Base-by-base conservation (phyloP, 1,284 basidiomycete genomes). In the Pyrrhoderma lamaoense region DNA sequence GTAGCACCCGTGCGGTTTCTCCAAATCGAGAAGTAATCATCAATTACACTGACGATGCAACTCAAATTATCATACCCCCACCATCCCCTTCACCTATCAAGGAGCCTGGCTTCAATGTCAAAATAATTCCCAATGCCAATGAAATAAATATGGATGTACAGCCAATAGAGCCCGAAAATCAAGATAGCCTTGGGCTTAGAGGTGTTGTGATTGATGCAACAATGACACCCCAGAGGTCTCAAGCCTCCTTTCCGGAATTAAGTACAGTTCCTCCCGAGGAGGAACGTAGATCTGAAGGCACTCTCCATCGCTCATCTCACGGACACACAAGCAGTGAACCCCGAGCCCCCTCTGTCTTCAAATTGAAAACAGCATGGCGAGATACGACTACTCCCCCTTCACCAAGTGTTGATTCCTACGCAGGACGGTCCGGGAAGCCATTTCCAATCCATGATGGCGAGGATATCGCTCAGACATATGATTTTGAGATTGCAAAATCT, bases 21-120 rank as follows among this genome's bases (percentile, higher is more conserved):
- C 44, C 37, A 3, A 44, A n/a, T 27, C 43, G 31, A 9, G 50
- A 52, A 27, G 25, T 52, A 23, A 22, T 52, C n/a, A 52, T 52
- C 9, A 35, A 47, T 19, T 47, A 52, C n/a, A 44, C 50, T 7
- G 44, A 36, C 8, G 50, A 52, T 8, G 40, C 44, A 9, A 52
- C 50, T 37, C 16, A 27, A 9, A 52, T 52, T 14, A 31, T 31
- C 18, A 46, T 52, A 18, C 50, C 50, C 34, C 50, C 50, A 3
- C 43, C 50, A 9, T 36, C 43, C 27, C 38, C 40, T 22, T 23
- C 49, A 22, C 25, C 42, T 11, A 38, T 46, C 8, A 35, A 40
- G 13, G 44, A 44, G 14, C 43, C 25, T n/a, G 16, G 16, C 38
- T 40, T 22, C n/a, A 18, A 16, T 16, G 38, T 40, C 5, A 18